phyloP scores from a whole-genome alignment of 2,329 filamentous ascomycete genomes.

The Colletotrichum camelliae region DNA sequence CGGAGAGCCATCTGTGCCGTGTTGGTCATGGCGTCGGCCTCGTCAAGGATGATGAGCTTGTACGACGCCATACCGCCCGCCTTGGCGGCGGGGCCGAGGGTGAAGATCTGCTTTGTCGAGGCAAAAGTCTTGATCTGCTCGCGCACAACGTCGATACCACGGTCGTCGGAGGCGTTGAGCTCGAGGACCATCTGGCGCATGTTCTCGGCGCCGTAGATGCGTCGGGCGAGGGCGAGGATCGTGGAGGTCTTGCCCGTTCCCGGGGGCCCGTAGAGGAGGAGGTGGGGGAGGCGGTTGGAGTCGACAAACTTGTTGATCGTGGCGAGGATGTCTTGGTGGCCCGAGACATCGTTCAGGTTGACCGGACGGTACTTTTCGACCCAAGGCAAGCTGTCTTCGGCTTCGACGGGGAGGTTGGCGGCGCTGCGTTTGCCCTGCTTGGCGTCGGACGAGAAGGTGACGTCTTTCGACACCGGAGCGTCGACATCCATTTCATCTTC shows the following conservation, averaged over 20 bases:
- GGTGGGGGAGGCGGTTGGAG: conserved; percentile 89
- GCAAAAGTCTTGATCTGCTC: conserved; percentile 99
- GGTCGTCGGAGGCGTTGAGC: conserved; percentile 95
- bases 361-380: conserved; percentile 96
- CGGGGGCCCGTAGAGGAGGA: conserved; percentile 94
- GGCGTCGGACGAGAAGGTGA: conserved; percentile 76
- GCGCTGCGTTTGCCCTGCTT: conserved; percentile 91
- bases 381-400: conserved; percentile 94
- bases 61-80: conserved; percentile 69
- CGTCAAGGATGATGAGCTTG: conserved; percentile 97
- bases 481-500: conserved; percentile 69
- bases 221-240: conserved; percentile 87
- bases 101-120: conserved; percentile 97
- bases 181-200: conserved; percentile 99
- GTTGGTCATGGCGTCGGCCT: conserved; percentile 99
- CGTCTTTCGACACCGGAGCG: conserved; percentile 51
- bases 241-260: conserved; percentile 98
- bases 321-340: conserved; percentile 94
- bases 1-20: conserved; percentile 97
- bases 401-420: conserved; percentile 91
- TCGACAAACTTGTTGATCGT: conserved; percentile 99
- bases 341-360: conserved; percentile 89
- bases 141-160: conserved; percentile 95
- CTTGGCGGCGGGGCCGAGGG: conserved; percentile 59
- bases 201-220: conserved; percentile 91